Conservation (phyloP, 768 basidiomycete species). For the Boletus insuetus region DNA sequence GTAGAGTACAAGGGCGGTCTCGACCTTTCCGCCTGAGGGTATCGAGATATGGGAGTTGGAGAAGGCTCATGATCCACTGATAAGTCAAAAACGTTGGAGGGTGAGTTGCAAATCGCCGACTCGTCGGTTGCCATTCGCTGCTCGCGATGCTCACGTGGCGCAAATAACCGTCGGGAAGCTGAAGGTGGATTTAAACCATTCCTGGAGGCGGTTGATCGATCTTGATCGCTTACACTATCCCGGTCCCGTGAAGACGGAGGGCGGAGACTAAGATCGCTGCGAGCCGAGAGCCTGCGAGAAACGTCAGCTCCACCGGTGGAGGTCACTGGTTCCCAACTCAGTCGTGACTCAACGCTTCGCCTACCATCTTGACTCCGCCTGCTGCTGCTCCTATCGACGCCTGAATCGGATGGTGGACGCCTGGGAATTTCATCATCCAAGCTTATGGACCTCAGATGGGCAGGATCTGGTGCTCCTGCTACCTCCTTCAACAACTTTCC, state of each 20-base stretch:
- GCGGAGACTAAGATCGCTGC: slow-evolving; percentile 20
- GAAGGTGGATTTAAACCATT: slow-evolving; percentile 24
- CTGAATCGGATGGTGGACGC: slow-evolving; percentile 33
- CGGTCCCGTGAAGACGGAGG: slow-evolving; percentile 27
- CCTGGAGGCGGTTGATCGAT: slow-evolving; percentile 24
- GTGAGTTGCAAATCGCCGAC: slow-evolving; percentile 17
- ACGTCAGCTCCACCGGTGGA: slow-evolving; percentile 22
- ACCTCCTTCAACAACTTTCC: slow-evolving; percentile 67
- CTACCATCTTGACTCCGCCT: slow-evolving; percentile 56
- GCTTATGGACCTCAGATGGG: slow-evolving; percentile 50
- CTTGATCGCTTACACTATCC: slow-evolving; percentile 27
- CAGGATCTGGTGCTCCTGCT: slow-evolving; percentile 30
- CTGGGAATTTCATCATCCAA: slow-evolving; percentile 48
- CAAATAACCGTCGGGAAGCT: slow-evolving; percentile 50
- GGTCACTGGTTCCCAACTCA: slow-evolving; percentile 42
- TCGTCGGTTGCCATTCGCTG: slow-evolving; percentile 26
- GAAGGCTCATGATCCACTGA: slow-evolving; percentile 42
- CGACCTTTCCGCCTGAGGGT: slow-evolving; percentile 37
- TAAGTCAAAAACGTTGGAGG: slow-evolving; percentile 29
- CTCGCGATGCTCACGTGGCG: slow-evolving; percentile 56
- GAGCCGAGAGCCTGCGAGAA: slow-evolving; percentile 27
- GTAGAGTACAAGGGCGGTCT: slow-evolving; percentile 48
- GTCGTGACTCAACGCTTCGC: slow-evolving; percentile 47
- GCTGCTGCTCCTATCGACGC: slow-evolving; percentile 38
- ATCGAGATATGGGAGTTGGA: slow-evolving; percentile 42